Evolutionary conservation across 352 stramenopile species (phyloP).

Genomic region (Globisporangium parvum): DNA sequence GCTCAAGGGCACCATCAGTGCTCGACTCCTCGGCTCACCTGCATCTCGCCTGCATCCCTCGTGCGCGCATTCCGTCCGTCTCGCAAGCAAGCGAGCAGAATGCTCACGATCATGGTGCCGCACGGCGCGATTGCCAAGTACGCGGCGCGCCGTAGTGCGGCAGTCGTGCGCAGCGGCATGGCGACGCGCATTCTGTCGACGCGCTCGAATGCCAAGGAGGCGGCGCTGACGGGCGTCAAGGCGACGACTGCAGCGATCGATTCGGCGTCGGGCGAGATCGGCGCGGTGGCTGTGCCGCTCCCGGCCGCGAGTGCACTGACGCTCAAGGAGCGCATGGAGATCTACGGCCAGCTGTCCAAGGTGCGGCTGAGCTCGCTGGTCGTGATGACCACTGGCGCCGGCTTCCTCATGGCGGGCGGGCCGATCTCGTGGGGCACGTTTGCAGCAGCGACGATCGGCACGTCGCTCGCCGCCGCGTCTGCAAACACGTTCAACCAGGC

Average conservation of each 20-base stretch:
- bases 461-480: conserved; percentile 90
- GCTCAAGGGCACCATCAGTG: background rate
- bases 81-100: background rate
- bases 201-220: conserved; percentile 38
- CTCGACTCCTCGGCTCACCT: too few species aligned
- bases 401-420: conserved; percentile 95
- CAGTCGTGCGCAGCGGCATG: conserved; percentile 9
- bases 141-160: conserved; percentile 4
- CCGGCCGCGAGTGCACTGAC: conserved; percentile 21
- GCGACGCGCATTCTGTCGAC: conserved; percentile 50
- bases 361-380: conserved; percentile 93
- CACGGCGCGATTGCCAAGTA: conserved; percentile 9
- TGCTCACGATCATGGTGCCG: conserved; percentile 15
- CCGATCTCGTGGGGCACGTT: conserved; percentile 89
- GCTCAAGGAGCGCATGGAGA: conserved; percentile 52
- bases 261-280: conserved; percentile 8
- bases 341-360: conserved; percentile 94
- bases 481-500: conserved; percentile 98
- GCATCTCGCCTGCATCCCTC: too few species aligned
- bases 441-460: conserved; percentile 89
- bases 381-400: conserved; percentile 93
- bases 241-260: conserved; percentile 22
- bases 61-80: background rate
- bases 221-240: conserved; percentile 26
- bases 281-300: background rate